Base-by-base conservation (phyloP, 2,329 filamentous ascomycete species). In the Microsporum ferrugineum region DNA sequence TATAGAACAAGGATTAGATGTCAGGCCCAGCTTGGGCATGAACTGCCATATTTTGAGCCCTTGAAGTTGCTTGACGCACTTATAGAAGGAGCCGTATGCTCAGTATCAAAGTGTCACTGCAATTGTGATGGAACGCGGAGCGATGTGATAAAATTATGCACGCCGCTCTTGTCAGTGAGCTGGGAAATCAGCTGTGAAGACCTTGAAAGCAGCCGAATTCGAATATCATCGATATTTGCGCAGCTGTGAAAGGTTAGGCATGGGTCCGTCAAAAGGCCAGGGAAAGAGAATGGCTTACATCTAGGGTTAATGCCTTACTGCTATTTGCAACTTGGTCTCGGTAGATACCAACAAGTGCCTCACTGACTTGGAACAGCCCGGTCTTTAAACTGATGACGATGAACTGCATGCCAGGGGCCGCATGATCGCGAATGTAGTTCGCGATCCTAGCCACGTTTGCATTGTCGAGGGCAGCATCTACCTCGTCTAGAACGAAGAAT, bases 401-500 rank as follows among this genome's bases (percentile, higher is more conserved):
- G 68, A 99, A 99, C 74, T 99, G 94, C 91, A 97, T 97, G 12
- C 95, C 95, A 1, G 94, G 94, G 0, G 90, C 89, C 0, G 91
- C 89, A 75, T 99, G 91, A 70, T 95, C 90, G 41, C 88, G 84
- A 64, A 99, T 95, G 71, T 99, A 99, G 74, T 94, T 94, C 66
- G 92, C 94, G 74, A 99, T 91, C 72, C 95, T 91, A 67, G 90
- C 87, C 5, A 97, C 94, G 69, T 99, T 99, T 63, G 92, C 91
- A 70, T 96, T 96, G 72, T 99, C 94, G n/a, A 99, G 82, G 45
- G 94, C 95, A 7, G 94, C 95, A 72, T 99, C 94, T 12, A 99
- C 92, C 76, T 99, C 94, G 72, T 99, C 94, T 5, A 99, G 84
- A 38, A 99, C 94, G 73, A 99, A 99, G 79, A 99, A 99, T 0